A percentile compares a stretch with the other conserved stretches of the same genome.
phyloP scores from a whole-genome alignment of 768 basidiomycete species.

The Trametes cubensis region DNA sequence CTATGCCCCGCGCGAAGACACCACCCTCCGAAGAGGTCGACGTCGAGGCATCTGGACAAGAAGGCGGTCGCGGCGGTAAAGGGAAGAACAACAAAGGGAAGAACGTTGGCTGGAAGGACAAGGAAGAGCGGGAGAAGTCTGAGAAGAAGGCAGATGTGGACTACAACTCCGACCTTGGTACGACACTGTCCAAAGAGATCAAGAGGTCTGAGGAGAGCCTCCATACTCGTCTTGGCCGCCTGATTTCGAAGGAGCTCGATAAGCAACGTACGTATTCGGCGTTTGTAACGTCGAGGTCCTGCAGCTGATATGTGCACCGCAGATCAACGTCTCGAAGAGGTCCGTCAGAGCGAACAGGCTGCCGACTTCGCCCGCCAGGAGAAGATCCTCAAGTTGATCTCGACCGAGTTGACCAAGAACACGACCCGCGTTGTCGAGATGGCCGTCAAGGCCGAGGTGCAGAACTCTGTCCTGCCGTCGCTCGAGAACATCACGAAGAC shows the following conservation, averaged over 20 bases:
- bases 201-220: conserved; percentile 81
- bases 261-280: conserved; percentile 70
- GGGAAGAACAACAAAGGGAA: conserved; percentile 54
- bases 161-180: conserved; percentile 48
- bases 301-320: conserved; percentile 11
- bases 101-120: conserved; percentile 66
- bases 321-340: conserved; percentile 88
- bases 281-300: background rate
- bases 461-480: conserved; percentile 80
- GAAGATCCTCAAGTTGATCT: conserved; percentile 87
- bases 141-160: conserved; percentile 39
- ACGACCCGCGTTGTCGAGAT: conserved; percentile 88
- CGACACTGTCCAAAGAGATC: conserved; percentile 73
- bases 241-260: conserved; percentile 86
- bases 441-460: conserved; percentile 85
- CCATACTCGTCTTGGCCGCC: conserved; percentile 72
- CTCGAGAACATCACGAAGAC: conserved; percentile 80
- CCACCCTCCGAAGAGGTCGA: conserved; percentile 79
- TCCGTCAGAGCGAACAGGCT: conserved; percentile 73
- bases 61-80: conserved; percentile 52
- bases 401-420: conserved; percentile 82
- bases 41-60: conserved; percentile 62
- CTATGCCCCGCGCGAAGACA: conserved; percentile 51
- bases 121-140: conserved; percentile 50
- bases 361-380: conserved; percentile 86